Evolutionary conservation across 805 yeast genomes (phyloP).

Genomic region (Wickerhamiella spandovensis): DNA sequence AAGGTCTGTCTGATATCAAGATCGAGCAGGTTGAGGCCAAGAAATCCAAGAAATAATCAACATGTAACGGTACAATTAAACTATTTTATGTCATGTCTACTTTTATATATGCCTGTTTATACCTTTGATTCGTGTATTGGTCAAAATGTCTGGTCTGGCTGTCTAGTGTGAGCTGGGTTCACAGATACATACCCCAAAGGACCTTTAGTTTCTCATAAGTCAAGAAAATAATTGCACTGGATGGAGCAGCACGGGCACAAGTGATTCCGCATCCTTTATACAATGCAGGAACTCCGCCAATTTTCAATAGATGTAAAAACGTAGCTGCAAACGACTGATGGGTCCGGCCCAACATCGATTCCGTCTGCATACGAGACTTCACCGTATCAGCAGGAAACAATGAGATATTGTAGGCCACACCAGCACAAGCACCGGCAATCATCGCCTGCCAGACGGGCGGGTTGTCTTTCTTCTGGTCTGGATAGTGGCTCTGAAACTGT

Average conservation of each 20-base stretch:
- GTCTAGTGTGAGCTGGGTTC: not conserved
- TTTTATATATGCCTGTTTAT: not conserved
- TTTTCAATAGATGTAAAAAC: conserved; percentile 28
- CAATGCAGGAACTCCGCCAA: conserved; percentile 56
- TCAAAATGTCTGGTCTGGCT: too few species aligned
- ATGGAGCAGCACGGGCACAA: conserved; percentile 68
- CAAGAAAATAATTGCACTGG: conserved; percentile 77
- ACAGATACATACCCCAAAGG: not conserved
- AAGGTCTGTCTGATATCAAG: conserved; percentile 71
- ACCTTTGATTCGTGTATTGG: not conserved
- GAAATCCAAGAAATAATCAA: conserved; percentile 45
- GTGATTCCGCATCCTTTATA: conserved; percentile 83
- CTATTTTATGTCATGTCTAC: not conserved
- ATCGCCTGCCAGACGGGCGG: conserved; percentile 35
- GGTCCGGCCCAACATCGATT: conserved; percentile 27
- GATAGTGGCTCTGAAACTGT: not conserved
- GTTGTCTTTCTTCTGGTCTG: not conserved
- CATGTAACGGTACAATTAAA: not conserved
- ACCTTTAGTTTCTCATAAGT: conserved; percentile 42
- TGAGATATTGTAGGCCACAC: conserved; percentile 64
- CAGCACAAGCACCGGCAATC: conserved; percentile 76
- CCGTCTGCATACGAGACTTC: conserved; percentile 74
- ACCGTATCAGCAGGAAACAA: conserved; percentile 85
- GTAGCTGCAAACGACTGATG: conserved; percentile 27
- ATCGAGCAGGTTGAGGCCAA: conserved; percentile 82